phyloP scores from a whole-genome alignment of 1,139 yeast species.

The Taphrina betulina region DNA sequence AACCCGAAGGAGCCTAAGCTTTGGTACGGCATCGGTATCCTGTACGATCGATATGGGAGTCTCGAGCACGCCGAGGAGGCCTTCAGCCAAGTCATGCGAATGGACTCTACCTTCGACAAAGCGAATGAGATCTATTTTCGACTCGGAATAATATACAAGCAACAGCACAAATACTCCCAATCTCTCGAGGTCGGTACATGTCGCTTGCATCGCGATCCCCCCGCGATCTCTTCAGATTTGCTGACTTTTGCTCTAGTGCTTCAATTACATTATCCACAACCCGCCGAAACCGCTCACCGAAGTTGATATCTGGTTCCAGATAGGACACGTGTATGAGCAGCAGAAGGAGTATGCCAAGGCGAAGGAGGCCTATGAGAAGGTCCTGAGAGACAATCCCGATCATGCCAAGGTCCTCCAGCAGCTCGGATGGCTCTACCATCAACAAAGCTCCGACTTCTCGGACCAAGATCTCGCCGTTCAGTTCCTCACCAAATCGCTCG shows the following conservation, averaged over 20 bases:
- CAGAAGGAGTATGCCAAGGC: slow-evolving; percentile 90
- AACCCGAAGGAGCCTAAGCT: slow-evolving; percentile 94
- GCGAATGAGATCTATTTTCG: slow-evolving; percentile 95
- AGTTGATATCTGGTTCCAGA: slow-evolving; percentile 97
- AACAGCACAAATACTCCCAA: slow-evolving; percentile 80
- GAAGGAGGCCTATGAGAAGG: slow-evolving; percentile 91
- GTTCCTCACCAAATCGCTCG: slow-evolving; percentile 79
- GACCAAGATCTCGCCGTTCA: slow-evolving; percentile 82
- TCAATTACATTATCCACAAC: slow-evolving; percentile 80
- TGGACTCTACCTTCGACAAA: slow-evolving; percentile 94
- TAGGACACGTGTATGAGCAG: slow-evolving; percentile 92
- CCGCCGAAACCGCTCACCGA: slow-evolving; percentile 96
- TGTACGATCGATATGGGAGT: slow-evolving; percentile 93
- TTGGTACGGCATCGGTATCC: slow-evolving; percentile 97
- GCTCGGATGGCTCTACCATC: slow-evolving; percentile 91
- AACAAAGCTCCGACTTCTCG: slow-evolving; percentile 66
- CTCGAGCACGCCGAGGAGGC: slow-evolving; percentile 98
- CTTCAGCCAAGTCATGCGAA: slow-evolving; percentile 87
- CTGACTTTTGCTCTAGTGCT: slow-evolving; percentile 56
- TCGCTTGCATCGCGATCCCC: not conserved
- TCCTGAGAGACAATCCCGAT: slow-evolving; percentile 80
- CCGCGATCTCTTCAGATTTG: not conserved
- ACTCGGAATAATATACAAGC: slow-evolving; percentile 94
- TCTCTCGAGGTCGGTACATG: slow-evolving; percentile 56
- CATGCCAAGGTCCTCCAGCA: slow-evolving; percentile 96